Percentiles rank a stretch among this genome's conserved stretches.
phyloP scores from a whole-genome alignment of 768 basidiomycete species.

The Dendrothele bispora region DNA sequence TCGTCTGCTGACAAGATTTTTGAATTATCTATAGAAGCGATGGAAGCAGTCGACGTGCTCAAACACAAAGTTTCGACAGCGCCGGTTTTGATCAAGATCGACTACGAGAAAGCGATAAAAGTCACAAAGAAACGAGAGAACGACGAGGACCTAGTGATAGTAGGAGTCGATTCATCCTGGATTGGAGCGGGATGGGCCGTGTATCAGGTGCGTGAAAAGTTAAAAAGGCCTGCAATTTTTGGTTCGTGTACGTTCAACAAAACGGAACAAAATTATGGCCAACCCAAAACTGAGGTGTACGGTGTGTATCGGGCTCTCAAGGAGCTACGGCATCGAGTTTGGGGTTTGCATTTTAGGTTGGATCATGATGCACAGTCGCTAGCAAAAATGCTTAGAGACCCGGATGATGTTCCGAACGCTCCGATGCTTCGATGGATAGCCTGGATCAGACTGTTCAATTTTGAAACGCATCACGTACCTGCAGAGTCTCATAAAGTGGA shows the following conservation, averaged over 20 bases:
- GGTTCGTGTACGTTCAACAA: constrained; percentile 35
- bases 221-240: constrained; percentile 23
- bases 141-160: constrained; percentile 24
- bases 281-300: constrained; percentile 38
- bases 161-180: constrained; percentile 32
- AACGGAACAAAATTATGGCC: constrained; percentile 30
- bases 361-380: constrained; percentile 37
- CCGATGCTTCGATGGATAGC: constrained; percentile 37
- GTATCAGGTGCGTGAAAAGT: constrained; percentile 24
- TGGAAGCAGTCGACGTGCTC: constrained; percentile 23
- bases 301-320: constrained; percentile 32
- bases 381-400: constrained; percentile 34
- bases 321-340: constrained; percentile 25
- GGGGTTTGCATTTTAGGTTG: constrained; percentile 29
- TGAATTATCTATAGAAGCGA: constrained; percentile 15
- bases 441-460: constrained; percentile 34
- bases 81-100: constrained; percentile 29
- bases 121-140: constrained; percentile 5
- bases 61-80: constrained; percentile 19
- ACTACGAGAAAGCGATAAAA: constrained; percentile 22
- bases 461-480: constrained; percentile 34
- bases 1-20: not conserved
- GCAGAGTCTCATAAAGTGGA: constrained; percentile 25
- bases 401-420: constrained; percentile 33
- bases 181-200: constrained; percentile 35